Evolutionary conservation across 192 early-diverging fungal genomes (phyloP).

Genomic region (Entomortierella parvispora): DNA sequence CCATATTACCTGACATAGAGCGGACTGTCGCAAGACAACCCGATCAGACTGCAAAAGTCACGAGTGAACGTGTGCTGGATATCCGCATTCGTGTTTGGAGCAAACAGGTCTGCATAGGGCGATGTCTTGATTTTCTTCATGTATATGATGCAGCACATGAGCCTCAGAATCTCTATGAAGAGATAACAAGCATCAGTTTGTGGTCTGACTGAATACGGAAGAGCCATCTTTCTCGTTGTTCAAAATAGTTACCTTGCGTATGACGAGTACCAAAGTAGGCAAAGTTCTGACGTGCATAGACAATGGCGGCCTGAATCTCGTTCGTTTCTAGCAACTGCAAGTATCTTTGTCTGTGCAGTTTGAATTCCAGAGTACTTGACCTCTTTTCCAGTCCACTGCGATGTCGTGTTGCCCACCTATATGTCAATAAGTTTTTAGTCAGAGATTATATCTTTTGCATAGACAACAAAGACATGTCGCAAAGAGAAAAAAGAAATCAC

Average conservation of each 20-base stretch:
- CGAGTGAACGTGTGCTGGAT: conserved; percentile 75
- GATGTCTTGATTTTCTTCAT: conserved; percentile 41
- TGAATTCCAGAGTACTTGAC: conserved; percentile 85
- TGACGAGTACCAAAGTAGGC: conserved; percentile 69
- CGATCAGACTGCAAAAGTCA: conserved; percentile 82
- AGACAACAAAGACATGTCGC: background rate
- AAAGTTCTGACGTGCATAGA: conserved; percentile 81
- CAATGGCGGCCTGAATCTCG: conserved; percentile 67
- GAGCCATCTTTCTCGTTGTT: background rate
- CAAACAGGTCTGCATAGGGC: conserved; percentile 58
- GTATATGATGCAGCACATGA: conserved; percentile 56
- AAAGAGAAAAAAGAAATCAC: conserved; percentile 1
- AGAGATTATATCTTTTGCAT: no score
- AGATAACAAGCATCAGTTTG: background rate
- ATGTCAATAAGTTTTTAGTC: background rate
- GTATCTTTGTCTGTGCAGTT: conserved; percentile 82
- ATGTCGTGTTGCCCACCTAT: conserved; percentile 78
- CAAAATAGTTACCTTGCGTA: conserved; percentile 66
- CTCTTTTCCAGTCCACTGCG: conserved; percentile 62
- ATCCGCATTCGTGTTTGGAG: conserved; percentile 57
- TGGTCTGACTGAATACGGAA: background rate
- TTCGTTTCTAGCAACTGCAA: conserved; percentile 73
- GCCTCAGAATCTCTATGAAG: conserved; percentile 57
- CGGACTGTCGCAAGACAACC: conserved; percentile 75
- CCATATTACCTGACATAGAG: conserved; percentile 71